These are phyloP conservation scores for Boletus reticuloceps DNA, from an alignment of 768 basidiomycete species.

Conservation along the genomic window DNA sequence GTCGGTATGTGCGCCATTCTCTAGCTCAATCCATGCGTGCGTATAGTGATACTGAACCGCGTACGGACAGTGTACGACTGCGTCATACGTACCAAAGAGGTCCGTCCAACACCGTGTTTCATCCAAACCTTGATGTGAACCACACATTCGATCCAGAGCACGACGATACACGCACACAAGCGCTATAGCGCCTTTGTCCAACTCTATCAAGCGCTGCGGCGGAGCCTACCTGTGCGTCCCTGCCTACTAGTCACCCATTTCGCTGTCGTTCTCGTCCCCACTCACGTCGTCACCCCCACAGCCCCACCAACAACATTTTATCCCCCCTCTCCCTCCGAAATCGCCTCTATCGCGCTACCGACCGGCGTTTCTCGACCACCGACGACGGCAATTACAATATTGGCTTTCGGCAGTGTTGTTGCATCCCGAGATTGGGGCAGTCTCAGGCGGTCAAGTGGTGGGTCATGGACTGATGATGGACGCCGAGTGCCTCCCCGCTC, in stretches of 20 bases:
- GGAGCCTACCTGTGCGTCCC: conserved; percentile 49
- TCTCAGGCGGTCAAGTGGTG: conserved; percentile 57
- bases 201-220: conserved; percentile 46
- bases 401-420: conserved; percentile 65
- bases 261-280: no score
- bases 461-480: conserved; percentile 46
- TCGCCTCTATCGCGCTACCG: conserved; percentile 64
- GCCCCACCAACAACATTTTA: conserved; percentile 42
- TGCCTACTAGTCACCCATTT: no score
- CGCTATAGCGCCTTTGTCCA: conserved; percentile 66
- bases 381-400: conserved; percentile 57
- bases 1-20: conserved; percentile 43
- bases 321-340: conserved; percentile 69
- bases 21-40: neutral
- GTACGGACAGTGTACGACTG: conserved; percentile 58
- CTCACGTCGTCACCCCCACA: conserved; percentile 18
- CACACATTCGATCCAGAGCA: conserved; percentile 38
- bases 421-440: conserved; percentile 69
- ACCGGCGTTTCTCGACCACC: conserved; percentile 62
- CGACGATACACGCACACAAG: conserved; percentile 62
- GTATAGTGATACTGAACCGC: neutral
- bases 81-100: conserved; percentile 64
- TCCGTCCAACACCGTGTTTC: neutral
- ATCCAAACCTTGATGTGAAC: no score
- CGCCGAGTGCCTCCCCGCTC: no score